Conservation (phyloP, 305 asterid genomes). For the Petunia hybrid region DNA sequence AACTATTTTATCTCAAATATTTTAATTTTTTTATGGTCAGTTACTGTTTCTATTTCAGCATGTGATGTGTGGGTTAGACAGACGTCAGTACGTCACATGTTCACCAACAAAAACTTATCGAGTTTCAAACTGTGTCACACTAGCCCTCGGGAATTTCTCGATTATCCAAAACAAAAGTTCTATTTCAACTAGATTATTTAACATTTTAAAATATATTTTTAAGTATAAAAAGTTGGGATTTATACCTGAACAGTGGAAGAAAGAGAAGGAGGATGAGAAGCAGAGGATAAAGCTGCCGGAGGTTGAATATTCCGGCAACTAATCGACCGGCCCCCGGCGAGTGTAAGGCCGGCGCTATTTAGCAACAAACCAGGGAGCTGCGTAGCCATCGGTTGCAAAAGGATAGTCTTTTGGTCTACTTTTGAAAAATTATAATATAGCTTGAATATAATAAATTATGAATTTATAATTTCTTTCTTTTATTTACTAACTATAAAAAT, state of each 20-base stretch:
- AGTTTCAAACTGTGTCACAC: too few species aligned
- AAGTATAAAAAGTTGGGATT: background rate
- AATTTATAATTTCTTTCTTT: background rate
- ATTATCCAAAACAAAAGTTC: background rate
- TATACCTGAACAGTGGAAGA: constrained; percentile 32
- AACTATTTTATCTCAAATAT: background rate
- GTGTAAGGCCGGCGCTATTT: constrained; percentile 43
- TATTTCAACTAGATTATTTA: background rate
- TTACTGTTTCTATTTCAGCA: background rate
- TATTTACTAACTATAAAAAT: too few species aligned
- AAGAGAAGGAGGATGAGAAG: constrained; percentile 4
- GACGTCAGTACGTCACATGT: too few species aligned
- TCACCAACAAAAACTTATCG: too few species aligned
- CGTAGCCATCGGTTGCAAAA: constrained; percentile 32
- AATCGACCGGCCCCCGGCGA: background rate
- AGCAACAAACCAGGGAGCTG: constrained; percentile 55
- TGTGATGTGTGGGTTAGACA: too few species aligned
- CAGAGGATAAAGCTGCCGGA: constrained; percentile 25
- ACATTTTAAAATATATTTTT: background rate
- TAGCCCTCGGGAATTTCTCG: too few species aligned
- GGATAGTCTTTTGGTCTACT: background rate
- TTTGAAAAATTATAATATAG: background rate
- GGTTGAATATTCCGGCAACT: constrained; percentile 27
- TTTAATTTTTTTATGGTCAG: background rate
- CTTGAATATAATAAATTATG: background rate